A percentile compares a stretch with the other conserved stretches of the same genome.
These are phyloP conservation scores for Umbelopsis vinacea DNA, from an alignment of 192 early-diverging fungal species.

Conservation along the genomic window DNA sequence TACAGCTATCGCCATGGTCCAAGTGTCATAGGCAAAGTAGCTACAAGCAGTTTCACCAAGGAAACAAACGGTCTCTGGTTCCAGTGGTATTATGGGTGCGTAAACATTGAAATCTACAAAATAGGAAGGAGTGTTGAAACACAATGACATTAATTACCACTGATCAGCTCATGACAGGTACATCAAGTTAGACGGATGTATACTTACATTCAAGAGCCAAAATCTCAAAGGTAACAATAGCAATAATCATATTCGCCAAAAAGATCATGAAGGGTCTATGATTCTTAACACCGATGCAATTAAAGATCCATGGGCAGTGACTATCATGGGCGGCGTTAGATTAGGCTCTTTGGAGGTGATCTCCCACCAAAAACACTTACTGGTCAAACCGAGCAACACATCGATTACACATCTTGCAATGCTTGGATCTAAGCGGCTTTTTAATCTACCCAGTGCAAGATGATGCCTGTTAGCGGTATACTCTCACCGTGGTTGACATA, in stretches of 20 bases:
- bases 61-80: conserved; percentile 60
- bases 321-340: conserved; percentile 36
- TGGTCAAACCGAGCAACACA: conserved; percentile 96
- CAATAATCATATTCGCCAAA: conserved; percentile 63
- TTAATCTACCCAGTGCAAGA: conserved; percentile 51
- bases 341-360: no score
- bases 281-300: conserved; percentile 90
- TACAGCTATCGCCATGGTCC: conserved; percentile 65
- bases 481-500: no score
- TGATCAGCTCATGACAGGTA: no score
- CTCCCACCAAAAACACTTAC: conserved; percentile 45
- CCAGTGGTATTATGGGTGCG: conserved; percentile 31
- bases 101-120: conserved; percentile 39
- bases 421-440: conserved; percentile 91
- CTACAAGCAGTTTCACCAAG: conserved; percentile 67
- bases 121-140: neutral
- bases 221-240: conserved; percentile 62
- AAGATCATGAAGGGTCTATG: conserved; percentile 90
- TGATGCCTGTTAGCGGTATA: no score
- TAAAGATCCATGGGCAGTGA: conserved; percentile 97
- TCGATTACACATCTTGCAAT: conserved; percentile 90
- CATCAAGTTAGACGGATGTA: neutral
- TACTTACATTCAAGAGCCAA: conserved; percentile 71
- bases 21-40: conserved; percentile 76
- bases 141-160: no score